Base-by-base conservation (phyloP, 306 rosid species). In the Biancaea sappan region DNA sequence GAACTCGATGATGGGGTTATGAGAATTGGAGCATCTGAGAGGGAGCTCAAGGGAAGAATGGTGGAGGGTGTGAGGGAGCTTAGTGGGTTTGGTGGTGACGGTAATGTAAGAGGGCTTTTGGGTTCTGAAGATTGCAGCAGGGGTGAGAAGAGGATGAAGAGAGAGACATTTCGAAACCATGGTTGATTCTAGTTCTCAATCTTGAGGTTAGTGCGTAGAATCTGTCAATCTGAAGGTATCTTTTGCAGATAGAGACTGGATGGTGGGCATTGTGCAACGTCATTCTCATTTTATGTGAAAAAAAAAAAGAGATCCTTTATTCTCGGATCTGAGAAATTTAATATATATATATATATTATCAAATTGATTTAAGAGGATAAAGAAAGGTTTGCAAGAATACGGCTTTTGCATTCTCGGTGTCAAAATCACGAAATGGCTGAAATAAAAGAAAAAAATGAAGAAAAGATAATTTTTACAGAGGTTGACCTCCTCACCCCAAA, bases 91-190 rank as follows among this genome's bases (percentile, higher is more conserved):
- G n/a, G n/a, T 22, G 0, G 64, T 28, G 40, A 58, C 15, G 3
- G 41, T 24, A 38, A 62, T 34, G 73, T 9, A 9, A 53, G 83
- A 59, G 22, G 58, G 65, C 24, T 19, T 57, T 62, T 77, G 72
- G 61, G 3, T 66, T 69, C 26, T 59, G 50, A 72, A 25, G 15
- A 29, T 47, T 46, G 82, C 35, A 69, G 82, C 35, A 69, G 32
- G 59, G 44, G 74, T 57, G 60, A 50, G 29, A 25, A 70, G 63
- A 56, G 63, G 73, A 78, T 67, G 56, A 60, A 77, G 75, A 85
- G 56, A 61, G 47, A 83, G 73, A 68, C 38, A 67, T 64, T 77
- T 81, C 76, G 82, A 74, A 56, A 59, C 71, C 91, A 79, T 86
- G 24, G 43, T 1, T 78, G 59, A 32, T 66, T 51, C 37, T 62